Evolutionary conservation across 306 rosid genomes (phyloP).

Genomic region (Corylus americana): DNA sequence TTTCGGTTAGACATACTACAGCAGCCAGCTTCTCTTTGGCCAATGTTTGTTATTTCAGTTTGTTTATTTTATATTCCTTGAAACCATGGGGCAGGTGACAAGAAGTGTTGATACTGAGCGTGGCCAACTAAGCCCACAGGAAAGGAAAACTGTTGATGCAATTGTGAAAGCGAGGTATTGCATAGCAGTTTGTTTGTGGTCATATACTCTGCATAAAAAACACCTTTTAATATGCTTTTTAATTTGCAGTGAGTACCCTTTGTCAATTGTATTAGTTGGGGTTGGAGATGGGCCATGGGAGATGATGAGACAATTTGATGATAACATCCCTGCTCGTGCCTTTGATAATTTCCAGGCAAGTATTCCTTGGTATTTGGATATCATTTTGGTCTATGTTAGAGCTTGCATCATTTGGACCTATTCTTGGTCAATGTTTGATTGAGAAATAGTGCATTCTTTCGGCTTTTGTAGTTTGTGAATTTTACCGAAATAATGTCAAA

Average conservation of each 20-base stretch:
- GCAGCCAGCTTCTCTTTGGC: conserved; percentile 8
- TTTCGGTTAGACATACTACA: conserved; percentile 8
- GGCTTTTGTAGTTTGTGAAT: conserved; percentile 77
- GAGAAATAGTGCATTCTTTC: conserved; percentile 13
- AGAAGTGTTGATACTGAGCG: conserved; percentile 80
- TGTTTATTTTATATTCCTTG: conserved; percentile 23
- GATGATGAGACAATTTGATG: conserved; percentile 90
- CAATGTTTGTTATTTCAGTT: conserved; percentile 1
- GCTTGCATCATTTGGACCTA: neutral
- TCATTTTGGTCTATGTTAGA: conserved; percentile 15
- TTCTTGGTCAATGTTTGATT: conserved; percentile 9
- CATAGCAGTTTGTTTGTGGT: conserved; percentile 11
- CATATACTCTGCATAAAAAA: neutral
- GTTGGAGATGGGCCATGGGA: conserved; percentile 99
- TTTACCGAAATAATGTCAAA: conserved; percentile 89
- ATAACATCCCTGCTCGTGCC: conserved; percentile 86
- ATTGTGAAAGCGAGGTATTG: conserved; percentile 90
- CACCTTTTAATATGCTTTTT: conserved; percentile 16
- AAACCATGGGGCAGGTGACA: conserved; percentile 64
- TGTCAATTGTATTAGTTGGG: conserved; percentile 89
- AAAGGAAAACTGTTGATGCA: conserved; percentile 83
- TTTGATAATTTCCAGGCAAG: conserved; percentile 95
- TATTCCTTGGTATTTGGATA: conserved; percentile 19
- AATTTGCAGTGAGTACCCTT: conserved; percentile 64
- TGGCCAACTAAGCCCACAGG: conserved; percentile 90